These are phyloP conservation scores for Aspergillus aculeatinus DNA, from an alignment of 2,329 filamentous ascomycete genomes.

Conservation along the genomic window DNA sequence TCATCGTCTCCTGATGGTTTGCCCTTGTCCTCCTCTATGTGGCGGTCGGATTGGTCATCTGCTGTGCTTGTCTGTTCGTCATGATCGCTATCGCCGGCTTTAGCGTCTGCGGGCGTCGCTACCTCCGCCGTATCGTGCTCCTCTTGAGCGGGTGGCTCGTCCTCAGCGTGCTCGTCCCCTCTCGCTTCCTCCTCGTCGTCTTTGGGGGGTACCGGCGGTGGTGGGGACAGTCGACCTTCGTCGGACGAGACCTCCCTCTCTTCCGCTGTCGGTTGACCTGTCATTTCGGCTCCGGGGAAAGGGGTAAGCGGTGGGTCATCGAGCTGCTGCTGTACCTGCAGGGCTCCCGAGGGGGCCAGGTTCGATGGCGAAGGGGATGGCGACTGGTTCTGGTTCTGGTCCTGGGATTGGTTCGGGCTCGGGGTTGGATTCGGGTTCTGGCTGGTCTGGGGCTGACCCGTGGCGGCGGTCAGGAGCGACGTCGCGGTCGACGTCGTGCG, in stretches of 20 bases:
- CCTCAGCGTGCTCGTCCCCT: conserved; percentile 17
- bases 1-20: conserved; percentile 11
- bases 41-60: conserved; percentile 18
- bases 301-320: conserved; percentile 34
- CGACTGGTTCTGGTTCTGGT: background rate
- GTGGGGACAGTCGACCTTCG: conserved; percentile 24
- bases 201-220: conserved; percentile 32
- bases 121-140: background rate
- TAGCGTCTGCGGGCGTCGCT: conserved; percentile 12
- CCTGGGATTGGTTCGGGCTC: background rate
- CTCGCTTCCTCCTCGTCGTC: conserved; percentile 21
- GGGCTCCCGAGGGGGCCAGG: conserved; percentile 25
- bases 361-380: conserved; percentile 5
- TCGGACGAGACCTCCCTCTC: conserved; percentile 29
- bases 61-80: conserved; percentile 13
- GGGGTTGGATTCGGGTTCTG: conserved; percentile 18
- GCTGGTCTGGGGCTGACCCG: conserved; percentile 13
- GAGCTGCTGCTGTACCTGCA: conserved; percentile 23
- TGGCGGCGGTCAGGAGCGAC: conserved; percentile 9
- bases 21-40: conserved; percentile 21
- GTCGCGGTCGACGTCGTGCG: conserved; percentile 34
- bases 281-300: conserved; percentile 34
- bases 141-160: conserved; percentile 17
- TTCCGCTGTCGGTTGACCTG: conserved; percentile 28
- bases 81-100: conserved; percentile 9